These are phyloP conservation scores for Aspergillus fischeri DNA, from an alignment of 2,329 filamentous ascomycete genomes.

Conservation along the genomic window DNA sequence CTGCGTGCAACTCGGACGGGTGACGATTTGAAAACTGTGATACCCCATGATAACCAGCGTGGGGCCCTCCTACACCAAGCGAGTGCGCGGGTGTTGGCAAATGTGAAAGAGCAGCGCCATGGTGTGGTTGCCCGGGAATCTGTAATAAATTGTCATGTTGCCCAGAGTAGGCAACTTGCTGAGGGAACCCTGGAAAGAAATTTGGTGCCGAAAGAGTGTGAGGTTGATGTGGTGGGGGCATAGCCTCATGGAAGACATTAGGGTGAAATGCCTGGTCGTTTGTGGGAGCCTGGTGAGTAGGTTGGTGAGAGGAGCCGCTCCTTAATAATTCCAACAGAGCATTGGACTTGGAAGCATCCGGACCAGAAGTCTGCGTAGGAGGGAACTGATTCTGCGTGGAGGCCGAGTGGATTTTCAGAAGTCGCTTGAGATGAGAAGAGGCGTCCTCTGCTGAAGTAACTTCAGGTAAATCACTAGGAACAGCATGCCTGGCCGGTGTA, in stretches of 20 bases:
- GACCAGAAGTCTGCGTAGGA: constrained; percentile 15
- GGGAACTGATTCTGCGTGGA: constrained; percentile 10
- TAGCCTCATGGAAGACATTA: constrained; percentile 48
- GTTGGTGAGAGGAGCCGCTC: constrained; percentile 32
- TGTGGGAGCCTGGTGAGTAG: constrained; percentile 21
- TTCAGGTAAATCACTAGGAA: constrained; percentile 39
- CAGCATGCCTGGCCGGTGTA: constrained; percentile 19
- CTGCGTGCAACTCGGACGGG: background rate
- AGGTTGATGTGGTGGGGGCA: constrained; percentile 53
- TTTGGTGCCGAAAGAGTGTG: constrained; percentile 44
- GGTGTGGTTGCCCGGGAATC: constrained; percentile 14
- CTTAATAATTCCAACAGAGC: constrained; percentile 56
- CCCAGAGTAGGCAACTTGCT: constrained; percentile 26
- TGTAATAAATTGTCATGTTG: constrained; percentile 28
- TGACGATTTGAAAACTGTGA: constrained; percentile 16
- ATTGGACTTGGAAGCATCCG: constrained; percentile 44
- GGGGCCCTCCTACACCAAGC: constrained; percentile 5
- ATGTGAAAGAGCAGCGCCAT: constrained; percentile 10
- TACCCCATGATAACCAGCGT: constrained; percentile 14
- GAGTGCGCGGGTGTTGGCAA: constrained; percentile 10
- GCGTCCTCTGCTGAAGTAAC: constrained; percentile 40
- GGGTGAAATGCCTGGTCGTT: constrained; percentile 54
- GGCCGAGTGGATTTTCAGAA: constrained; percentile 37
- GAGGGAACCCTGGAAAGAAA: constrained; percentile 37
- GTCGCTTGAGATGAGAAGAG: constrained; percentile 50